These are phyloP conservation scores for Escovopsis sp. DNA, from an alignment of 2,329 filamentous ascomycete genomes.

Conservation along the genomic window DNA sequence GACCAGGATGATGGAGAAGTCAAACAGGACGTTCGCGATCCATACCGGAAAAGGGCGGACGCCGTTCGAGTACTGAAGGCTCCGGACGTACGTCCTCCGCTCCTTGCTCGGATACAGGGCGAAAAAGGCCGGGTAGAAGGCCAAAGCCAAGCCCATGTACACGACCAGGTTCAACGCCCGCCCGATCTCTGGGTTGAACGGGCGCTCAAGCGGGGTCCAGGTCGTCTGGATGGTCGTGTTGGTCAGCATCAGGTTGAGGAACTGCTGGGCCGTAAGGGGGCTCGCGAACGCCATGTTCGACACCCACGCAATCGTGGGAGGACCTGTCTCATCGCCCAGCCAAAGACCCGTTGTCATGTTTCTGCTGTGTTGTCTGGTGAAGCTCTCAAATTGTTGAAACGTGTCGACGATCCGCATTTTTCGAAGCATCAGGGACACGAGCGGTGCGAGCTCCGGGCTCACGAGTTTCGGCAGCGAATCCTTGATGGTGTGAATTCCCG, in stretches of 20 bases:
- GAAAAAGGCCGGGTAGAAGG: slow-evolving; percentile 73
- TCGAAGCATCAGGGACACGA: slow-evolving; percentile 8
- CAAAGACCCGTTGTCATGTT: slow-evolving; percentile 66
- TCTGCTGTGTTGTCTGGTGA: slow-evolving; percentile 44
- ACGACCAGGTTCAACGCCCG: slow-evolving; percentile 63
- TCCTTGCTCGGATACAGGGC: slow-evolving; percentile 80
- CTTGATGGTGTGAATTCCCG: slow-evolving; percentile 11
- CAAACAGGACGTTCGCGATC: slow-evolving; percentile 69
- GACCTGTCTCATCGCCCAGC: slow-evolving; percentile 43
- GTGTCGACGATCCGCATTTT: slow-evolving; percentile 42
- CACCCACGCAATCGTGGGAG: slow-evolving; percentile 56
- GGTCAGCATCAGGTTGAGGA: slow-evolving; percentile 48
- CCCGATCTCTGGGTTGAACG: slow-evolving; percentile 53
- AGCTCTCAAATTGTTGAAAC: slow-evolving; percentile 51
- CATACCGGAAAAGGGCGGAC: slow-evolving; percentile 70
- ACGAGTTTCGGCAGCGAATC: slow-evolving; percentile 27
- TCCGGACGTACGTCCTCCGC: slow-evolving; percentile 61
- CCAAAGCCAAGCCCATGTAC: slow-evolving; percentile 68
- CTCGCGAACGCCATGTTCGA: slow-evolving; percentile 44
- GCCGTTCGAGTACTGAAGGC: slow-evolving; percentile 82
- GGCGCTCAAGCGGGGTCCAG: slow-evolving; percentile 61
- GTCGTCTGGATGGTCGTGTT: slow-evolving; percentile 55
- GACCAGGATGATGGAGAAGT: slow-evolving; percentile 56
- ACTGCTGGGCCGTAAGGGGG: slow-evolving; percentile 48
- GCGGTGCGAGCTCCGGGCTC: slow-evolving; percentile 8